These are phyloP conservation scores for Sungouiella blattae DNA, from an alignment of 805 yeast genomes.

Conservation along the genomic window DNA sequence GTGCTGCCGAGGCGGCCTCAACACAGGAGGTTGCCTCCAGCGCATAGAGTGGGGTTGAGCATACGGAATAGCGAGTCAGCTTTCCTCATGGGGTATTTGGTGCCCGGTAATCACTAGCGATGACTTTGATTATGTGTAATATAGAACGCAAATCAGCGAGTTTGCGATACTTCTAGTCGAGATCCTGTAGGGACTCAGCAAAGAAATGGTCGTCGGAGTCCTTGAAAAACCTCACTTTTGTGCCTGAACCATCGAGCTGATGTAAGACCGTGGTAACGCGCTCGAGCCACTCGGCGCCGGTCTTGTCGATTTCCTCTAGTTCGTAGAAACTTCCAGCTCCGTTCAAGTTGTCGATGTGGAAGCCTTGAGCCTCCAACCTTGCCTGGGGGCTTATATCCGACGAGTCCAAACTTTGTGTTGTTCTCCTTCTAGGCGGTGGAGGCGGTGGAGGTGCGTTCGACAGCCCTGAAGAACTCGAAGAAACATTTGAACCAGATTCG, in stretches of 20 bases:
- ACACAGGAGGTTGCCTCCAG: neutral
- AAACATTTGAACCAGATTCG: too few relatives aligned
- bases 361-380: neutral
- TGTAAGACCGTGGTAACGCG: conserved; percentile 29
- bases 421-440: conserved; percentile 30
- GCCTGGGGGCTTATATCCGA: conserved; percentile 6
- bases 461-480: too few relatives aligned
- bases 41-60: neutral
- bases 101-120: conserved; percentile 1
- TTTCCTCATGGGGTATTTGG: neutral
- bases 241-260: conserved; percentile 24
- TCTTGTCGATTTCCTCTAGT: conserved; percentile 33
- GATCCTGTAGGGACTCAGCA: conserved; percentile 14
- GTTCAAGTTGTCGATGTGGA: conserved; percentile 19
- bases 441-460: conserved; percentile 6
- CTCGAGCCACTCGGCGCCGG: conserved; percentile 38
- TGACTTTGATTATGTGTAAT: conserved; percentile 5
- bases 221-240: conserved; percentile 29
- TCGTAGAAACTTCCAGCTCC: conserved; percentile 25
- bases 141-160: conserved; percentile 2
- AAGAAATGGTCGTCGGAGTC: conserved; percentile 36
- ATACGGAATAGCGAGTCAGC: neutral
- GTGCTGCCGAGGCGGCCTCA: neutral
- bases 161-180: neutral
- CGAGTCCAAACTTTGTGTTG: conserved; percentile 15